A percentile compares a stretch with the other conserved stretches of the same genome.
Conservation (phyloP, 1,284 basidiomycete genomes). For the Rhodofomes roseus region DNA sequence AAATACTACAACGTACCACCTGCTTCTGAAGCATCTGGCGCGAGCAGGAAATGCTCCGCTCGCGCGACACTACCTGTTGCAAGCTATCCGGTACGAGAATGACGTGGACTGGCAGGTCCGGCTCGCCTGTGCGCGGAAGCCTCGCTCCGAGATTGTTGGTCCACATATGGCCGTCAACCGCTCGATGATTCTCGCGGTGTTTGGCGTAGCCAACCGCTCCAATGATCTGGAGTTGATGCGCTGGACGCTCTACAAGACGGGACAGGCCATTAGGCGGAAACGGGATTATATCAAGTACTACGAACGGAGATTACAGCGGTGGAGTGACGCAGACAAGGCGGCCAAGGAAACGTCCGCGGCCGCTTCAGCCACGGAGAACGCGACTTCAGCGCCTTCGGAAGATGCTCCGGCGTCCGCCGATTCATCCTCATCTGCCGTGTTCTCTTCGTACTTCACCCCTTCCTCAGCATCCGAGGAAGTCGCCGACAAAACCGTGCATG, state of each 20-base stretch:
- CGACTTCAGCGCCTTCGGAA: background rate
- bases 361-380: background rate
- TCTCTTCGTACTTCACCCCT: conserved; percentile 20
- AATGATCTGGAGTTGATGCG: conserved; percentile 53
- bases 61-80: conserved; percentile 66
- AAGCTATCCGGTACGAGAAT: conserved; percentile 51
- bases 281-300: conserved; percentile 43
- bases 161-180: conserved; percentile 47
- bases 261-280: conserved; percentile 42
- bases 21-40: conserved; percentile 56
- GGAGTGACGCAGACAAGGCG: conserved; percentile 14
- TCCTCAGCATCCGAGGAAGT: conserved; percentile 17
- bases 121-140: conserved; percentile 13
- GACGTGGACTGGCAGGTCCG: conserved; percentile 25
- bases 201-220: conserved; percentile 52
- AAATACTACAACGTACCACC: conserved; percentile 67
- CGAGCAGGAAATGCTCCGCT: conserved; percentile 44
- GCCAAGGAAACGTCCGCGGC: background rate
- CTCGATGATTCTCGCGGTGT: conserved; percentile 49
- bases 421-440: conserved; percentile 6
- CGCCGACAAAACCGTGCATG: background rate
- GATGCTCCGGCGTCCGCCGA: background rate
- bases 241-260: conserved; percentile 49
- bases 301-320: conserved; percentile 22
- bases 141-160: conserved; percentile 33